Base-by-base conservation (phyloP, 2,329 filamentous ascomycete species). In the Fusarium drepaniforme region DNA sequence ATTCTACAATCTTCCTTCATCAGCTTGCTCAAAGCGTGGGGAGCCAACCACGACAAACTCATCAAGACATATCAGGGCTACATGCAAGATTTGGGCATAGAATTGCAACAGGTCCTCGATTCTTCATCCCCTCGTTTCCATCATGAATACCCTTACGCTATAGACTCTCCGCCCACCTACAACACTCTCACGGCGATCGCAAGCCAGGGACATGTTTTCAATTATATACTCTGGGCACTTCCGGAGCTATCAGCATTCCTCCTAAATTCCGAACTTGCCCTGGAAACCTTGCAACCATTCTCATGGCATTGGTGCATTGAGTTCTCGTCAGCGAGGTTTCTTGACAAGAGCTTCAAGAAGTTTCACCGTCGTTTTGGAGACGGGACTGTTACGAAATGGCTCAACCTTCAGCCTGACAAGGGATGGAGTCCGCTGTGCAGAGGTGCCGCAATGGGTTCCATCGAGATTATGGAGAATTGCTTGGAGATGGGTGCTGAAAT, bases 341-440 rank as follows among this genome's bases (percentile, higher is more conserved):
- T 37, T n/a, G n/a, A 25, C 9, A 5, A 8, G 4, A 25, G 5
- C 16, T 37, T 58, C 2, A 12, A 37, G 1, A 21, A 25, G 15
- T 58, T 58, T 25, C 53, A 5, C 3, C 33, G 53, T 15, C 30
- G 33, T 13, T 58, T 58, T 37, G 33, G 21, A 9, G n/a, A 23
- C 8, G 1, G 53, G 0, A 0, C 2, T 58, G 8, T 58, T 5
- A 18, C 5, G 16, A 58, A 2, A 3, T 58, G 53, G 53, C 6
- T 58, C 1, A 37, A 58, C n/a, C 30, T 38, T 35, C 53, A 58
- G 15, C 30, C 53, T 5, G 13, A 58, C 8, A 38, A 38, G 0
- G 73, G 70, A 1, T 73, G 74, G 73, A 75, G 73, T 1, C 70
- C 70, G 12, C 6, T 75, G 2, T 73, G 70, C 4, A 46, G 23